Evolutionary conservation across 1,139 yeast genomes (phyloP).

Genomic region (Diutina scorzettiae): DNA sequence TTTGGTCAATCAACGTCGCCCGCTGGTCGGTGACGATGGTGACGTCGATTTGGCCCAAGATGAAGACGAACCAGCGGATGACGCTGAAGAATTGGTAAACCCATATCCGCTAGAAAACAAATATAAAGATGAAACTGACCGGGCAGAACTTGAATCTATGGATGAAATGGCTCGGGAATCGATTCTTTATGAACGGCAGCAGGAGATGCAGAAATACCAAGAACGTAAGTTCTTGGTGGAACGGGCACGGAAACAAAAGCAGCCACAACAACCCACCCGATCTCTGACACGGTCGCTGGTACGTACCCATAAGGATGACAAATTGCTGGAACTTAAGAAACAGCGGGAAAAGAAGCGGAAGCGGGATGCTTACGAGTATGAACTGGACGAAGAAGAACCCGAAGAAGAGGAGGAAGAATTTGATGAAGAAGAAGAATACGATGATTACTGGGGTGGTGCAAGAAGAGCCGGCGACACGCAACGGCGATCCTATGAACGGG

Average conservation of each 20-base stretch:
- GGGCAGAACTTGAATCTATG: conserved; percentile 52
- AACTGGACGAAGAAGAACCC: conserved; percentile 14
- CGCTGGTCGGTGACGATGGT: conserved; percentile 14
- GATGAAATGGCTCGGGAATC: conserved; percentile 91
- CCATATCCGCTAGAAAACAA: conserved; percentile 95
- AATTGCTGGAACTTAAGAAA: conserved; percentile 72
- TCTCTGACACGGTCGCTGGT: conserved; percentile 13
- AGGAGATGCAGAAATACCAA: conserved; percentile 76
- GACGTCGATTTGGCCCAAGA: conserved; percentile 24
- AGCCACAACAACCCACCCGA: conserved; percentile 15
- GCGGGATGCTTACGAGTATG: conserved; percentile 14
- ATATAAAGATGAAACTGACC: conserved; percentile 73
- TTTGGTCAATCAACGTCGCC: conserved; percentile 10
- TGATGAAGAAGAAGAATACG: conserved; percentile 36
- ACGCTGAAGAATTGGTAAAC: conserved; percentile 29
- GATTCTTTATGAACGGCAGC: conserved; percentile 81
- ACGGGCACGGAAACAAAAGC: conserved; percentile 53
- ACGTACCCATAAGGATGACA: conserved; percentile 30
- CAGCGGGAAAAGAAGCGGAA: conserved; percentile 62
- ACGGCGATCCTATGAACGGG: conserved; percentile 21
- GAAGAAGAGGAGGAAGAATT: conserved; percentile 25
- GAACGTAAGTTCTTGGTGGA: conserved; percentile 75
- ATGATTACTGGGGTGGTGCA: conserved; percentile 26
- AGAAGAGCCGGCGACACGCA: conserved; percentile 22
- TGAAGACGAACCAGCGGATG: conserved; percentile 16